Evolutionary conservation across 2,329 filamentous ascomycete genomes (phyloP).

Genomic region (Colletotrichum liriopes): DNA sequence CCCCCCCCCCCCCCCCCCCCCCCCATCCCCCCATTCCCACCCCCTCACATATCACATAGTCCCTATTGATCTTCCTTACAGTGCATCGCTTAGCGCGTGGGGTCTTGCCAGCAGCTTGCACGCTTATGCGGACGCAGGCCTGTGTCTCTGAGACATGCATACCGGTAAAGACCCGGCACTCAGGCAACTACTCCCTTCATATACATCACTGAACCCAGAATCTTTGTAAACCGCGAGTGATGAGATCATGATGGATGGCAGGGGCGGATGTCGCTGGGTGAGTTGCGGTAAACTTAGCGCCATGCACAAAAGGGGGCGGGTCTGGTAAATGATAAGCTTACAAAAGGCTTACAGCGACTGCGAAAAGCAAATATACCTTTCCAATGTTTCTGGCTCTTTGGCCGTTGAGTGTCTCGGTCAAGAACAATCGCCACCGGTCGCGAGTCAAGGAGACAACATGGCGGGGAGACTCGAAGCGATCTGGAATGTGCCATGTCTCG

Average conservation of each 20-base stretch:
- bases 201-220: not conserved
- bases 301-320: not conserved
- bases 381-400: not conserved
- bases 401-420: slow-evolving; percentile 37
- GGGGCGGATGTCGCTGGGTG: not conserved
- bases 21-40: not conserved
- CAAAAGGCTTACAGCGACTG: slow-evolving; percentile 15
- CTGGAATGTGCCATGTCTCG: slow-evolving; percentile 18
- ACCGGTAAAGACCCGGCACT: slow-evolving; percentile 14
- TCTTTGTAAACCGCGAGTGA: not conserved
- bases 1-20: not conserved
- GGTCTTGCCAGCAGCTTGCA: not conserved
- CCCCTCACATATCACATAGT: slow-evolving; percentile 12
- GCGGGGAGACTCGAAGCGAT: slow-evolving; percentile 16
- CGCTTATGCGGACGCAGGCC: slow-evolving; percentile 10
- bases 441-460: slow-evolving; percentile 41
- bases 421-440: slow-evolving; percentile 1
- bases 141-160: slow-evolving; percentile 5
- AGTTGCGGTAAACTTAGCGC: not conserved
- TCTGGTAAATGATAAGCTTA: slow-evolving; percentile 7
- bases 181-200: not conserved
- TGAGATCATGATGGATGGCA: not conserved
- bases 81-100: not conserved
- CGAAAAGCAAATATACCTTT: slow-evolving; percentile 11
- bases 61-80: slow-evolving; percentile 11